phyloP scores from a whole-genome alignment of 352 stramenopile species.

The Pythium insidiosum region DNA sequence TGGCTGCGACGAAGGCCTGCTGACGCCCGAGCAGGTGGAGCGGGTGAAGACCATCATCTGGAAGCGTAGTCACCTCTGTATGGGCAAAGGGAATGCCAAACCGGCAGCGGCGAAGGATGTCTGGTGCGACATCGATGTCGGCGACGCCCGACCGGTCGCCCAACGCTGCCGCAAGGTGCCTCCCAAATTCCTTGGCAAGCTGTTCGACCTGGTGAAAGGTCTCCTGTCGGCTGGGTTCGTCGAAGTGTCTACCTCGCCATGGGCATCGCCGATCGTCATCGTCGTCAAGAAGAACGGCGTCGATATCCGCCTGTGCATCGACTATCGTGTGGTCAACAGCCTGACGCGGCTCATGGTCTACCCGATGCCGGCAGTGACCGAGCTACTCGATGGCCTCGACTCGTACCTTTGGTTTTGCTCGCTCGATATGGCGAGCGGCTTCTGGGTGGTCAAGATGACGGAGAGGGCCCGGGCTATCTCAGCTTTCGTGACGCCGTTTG shows the following conservation, averaged over 20 bases:
- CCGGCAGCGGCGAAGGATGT: too few relatives aligned
- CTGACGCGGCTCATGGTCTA: constrained; percentile 18
- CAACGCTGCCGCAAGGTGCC: constrained; percentile 9
- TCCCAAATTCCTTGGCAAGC: constrained; percentile 10
- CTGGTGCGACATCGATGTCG: constrained; percentile 30
- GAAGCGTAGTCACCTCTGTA: constrained; percentile 6
- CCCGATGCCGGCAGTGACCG: constrained; percentile 15
- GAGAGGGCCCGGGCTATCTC: constrained; percentile 4
- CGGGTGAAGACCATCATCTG: constrained; percentile 13
- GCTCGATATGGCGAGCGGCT: too few relatives aligned
- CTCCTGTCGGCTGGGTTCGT: too few relatives aligned
- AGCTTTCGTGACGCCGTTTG: constrained; percentile 13
- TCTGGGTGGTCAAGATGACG: constrained; percentile 12
- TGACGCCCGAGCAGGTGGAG: constrained; percentile 9
- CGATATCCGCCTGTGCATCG: constrained; percentile 23
- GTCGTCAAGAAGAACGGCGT: constrained; percentile 30
- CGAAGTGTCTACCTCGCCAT: too few relatives aligned
- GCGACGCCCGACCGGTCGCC: constrained; percentile 9
- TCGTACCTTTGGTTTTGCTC: too few relatives aligned
- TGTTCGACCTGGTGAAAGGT: too few relatives aligned
- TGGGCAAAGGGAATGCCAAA: too few relatives aligned
- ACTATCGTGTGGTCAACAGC: too few relatives aligned
- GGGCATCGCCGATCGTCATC: too few relatives aligned
- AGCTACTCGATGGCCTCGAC: constrained; percentile 15
- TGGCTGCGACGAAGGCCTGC: neutral